Evolutionary conservation across 306 rosid species (phyloP), one percentile per base, ranked within the genome.

Genomic region (Adenanthera pavonina): DNA sequence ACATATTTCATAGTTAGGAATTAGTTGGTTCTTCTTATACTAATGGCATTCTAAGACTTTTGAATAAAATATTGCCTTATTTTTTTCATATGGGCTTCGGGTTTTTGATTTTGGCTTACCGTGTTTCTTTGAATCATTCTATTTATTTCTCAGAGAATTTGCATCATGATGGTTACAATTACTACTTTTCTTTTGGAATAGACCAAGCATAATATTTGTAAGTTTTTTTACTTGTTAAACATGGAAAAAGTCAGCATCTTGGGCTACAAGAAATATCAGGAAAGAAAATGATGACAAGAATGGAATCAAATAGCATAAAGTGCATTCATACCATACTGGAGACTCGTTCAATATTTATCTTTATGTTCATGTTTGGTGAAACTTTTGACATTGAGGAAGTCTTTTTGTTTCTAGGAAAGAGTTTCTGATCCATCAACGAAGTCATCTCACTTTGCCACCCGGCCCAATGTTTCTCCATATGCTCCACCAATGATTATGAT

Each of bases 341-440:
- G 74, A 69, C 72, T 44, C 9, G 69, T 62, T 72, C 46, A 77
- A 36, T 78, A 44, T 65, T 57, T 77, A 49, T 80, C 30, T 60
- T 81, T 74, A 71, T 70, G 1, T 66, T 74, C 44, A 79, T 47
- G 7, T 51, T 78, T 67, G 47, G 49, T 72, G 54, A 17, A 19
- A 76, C 77, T 20, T 56, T 77, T 44, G 69, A 83, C 81, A 68
- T 73, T 77, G 35, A 79, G 52, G 66, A 44, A 38, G 69, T 71
- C 9, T 73, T 78, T 77, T 38, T 54, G 1, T 79, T 79, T 77
- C 19, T 82, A 95, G 99, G 99, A 95, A 91, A 90, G 93, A 89
- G 96, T 89, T 44, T 81, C 85, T 57, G 98, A 93, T 84, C 81
- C 92, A 83, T 87, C 93, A 60, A 89, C 91, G 15, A 95, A 92